Evolutionary conservation across 2,329 filamentous ascomycete species (phyloP), one percentile per base, ranked within the genome.

Genomic region (Diaporthe helianthi): DNA sequence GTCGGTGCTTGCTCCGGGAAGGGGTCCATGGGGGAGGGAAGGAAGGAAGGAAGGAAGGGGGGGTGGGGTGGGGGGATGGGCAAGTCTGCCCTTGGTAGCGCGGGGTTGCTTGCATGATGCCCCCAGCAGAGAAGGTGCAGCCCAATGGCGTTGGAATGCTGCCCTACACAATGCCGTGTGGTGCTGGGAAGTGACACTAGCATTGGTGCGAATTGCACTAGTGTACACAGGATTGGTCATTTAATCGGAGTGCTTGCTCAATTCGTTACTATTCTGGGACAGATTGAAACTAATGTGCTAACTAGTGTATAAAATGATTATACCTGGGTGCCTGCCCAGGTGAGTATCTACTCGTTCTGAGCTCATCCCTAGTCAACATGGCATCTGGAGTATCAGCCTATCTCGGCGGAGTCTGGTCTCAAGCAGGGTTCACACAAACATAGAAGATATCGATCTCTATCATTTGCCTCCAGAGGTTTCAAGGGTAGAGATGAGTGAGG

Each of bases 31-130:
- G 52, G 31, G n/a, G 64, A 36, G 26, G 36, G 41, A 7, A 19
- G 63, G 52, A 33, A 29, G n/a, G 46, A 17, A 19, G 38, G 38
- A 8, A 44, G 22, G 22, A 38, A 38, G 49, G 22, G n/a, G n/a
- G n/a, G n/a, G n/a, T n/a, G 49, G 38, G 33, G 38, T 19, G 49
- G 63, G 33, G 19, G 44, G 12, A 13, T 12, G 24, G 38, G 24
- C 44, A 47, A 26, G 22, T 41, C 38, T 17, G 38, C 24, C 41
- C 17, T 46, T 29, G 53, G 26, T 47, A 58, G 52, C 65, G 52
- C 65, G 52, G 65, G 52, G 65, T 58, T 67, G 46, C 52, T 36
- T 67, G 64, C 64, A 67, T 67, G 46, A 58, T 29, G 19, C 36
- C 54, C 54, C 54, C 54, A 38, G 54, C 54, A 60, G 17, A 29